Evolutionary conservation across 768 basidiomycete genomes (phyloP), one percentile per base, ranked within the genome.

Genomic region (Russula sp.): DNA sequence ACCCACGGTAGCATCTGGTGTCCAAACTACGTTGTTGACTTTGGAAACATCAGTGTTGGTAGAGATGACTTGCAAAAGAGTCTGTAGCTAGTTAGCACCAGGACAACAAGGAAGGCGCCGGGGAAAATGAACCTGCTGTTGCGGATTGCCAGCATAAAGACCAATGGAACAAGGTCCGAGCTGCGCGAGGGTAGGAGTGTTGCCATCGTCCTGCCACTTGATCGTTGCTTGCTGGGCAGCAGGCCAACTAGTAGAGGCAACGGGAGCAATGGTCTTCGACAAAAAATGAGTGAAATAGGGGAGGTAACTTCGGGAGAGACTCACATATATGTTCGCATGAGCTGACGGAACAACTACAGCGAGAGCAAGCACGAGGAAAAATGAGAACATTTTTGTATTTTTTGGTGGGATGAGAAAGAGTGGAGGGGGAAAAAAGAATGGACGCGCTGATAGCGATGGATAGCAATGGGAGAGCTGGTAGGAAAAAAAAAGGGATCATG

Each of bases 121-220:
- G 8, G 20, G 0, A 35, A 27, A 31, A 32, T 65, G 44, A 31
- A 87, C 88, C 82, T 91, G 89, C 67, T 83, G 76, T 11, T 70
- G 72, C 35, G 78, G 74, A 70, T 82, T 88, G 48, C 89, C 89
- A 57, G 74, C 79, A 66, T 83, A 90, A 73, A 92, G 79, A 40
- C 78, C 81, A 45, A 89, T 75, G 49, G 72, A 75, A 10, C 79
- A 73, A 35, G 69, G 66, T 6, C 88, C 87, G 42, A 86, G 87
- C 4, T 76, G 60, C 13, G 73, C 57, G 51, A 90, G 78, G 27
- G 74, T 54, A 4, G 89, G 87, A 1, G 74, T 2, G 0, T 31
- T 55, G 56, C 78, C 77, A 60, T 80, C 76, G 50, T 91, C 88
- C 64, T 79, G 70, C 89, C 89, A 92, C 42, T 62, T 71, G 56